Evolutionary conservation across 805 yeast species (phyloP).

Genomic region (Pichia exigua): DNA sequence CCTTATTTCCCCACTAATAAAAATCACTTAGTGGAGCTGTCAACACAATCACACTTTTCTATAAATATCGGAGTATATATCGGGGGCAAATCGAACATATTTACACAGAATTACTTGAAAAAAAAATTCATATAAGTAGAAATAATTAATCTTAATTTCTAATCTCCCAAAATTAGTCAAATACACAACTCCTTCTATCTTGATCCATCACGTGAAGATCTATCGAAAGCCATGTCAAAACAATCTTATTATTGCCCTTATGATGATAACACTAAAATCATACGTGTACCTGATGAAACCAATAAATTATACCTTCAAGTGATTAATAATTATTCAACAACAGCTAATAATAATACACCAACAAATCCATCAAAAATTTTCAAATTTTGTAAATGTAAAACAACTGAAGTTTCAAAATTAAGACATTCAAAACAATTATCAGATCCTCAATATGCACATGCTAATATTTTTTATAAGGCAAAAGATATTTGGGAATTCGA

Average conservation of each 20-base stretch:
- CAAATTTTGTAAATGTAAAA: slow-evolving; percentile 3
- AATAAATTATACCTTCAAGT: slow-evolving; percentile 1
- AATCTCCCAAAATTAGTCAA: too few relatives aligned
- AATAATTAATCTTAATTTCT: too few relatives aligned
- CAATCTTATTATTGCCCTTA: slow-evolving; percentile 12
- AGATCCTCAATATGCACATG: not conserved
- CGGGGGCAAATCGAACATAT: too few relatives aligned
- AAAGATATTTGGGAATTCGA: slow-evolving; percentile 73
- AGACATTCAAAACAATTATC: not conserved
- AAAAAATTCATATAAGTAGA: too few relatives aligned
- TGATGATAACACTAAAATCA: slow-evolving; percentile 11
- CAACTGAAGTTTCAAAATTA: slow-evolving; percentile 1
- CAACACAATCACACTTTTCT: not conserved
- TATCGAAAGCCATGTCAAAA: not conserved
- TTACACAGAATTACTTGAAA: too few relatives aligned
- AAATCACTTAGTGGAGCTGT: not conserved
- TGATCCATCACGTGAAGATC: not conserved
- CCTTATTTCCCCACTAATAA: not conserved
- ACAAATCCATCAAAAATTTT: slow-evolving; percentile 6
- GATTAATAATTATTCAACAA: not conserved
- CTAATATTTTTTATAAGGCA: slow-evolving; percentile 31
- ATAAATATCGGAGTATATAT: not conserved
- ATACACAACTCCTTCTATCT: not conserved
- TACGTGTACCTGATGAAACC: slow-evolving; percentile 8
- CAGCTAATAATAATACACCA: not conserved